Percentiles rank a stretch among this genome's conserved stretches.
Evolutionary conservation across 495 filamentous ascomycete genomes (phyloP).

Genomic region (Penicillium paxilli): DNA sequence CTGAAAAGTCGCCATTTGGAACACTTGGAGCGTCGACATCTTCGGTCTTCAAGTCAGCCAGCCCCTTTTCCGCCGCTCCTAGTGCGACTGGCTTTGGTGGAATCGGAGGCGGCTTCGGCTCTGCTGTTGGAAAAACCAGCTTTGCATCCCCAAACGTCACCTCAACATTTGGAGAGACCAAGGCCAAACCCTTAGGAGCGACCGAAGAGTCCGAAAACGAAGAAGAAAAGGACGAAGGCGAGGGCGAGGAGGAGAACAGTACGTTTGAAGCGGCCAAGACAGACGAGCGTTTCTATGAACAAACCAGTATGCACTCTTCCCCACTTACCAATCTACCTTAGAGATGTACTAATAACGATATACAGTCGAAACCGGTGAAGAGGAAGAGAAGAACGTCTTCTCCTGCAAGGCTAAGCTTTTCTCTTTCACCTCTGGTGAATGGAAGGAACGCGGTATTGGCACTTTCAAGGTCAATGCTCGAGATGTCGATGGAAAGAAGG

Average conservation of each 20-base stretch:
- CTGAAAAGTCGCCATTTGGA: slow-evolving; percentile 59
- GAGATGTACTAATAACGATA: not conserved
- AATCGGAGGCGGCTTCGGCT: slow-evolving; percentile 50
- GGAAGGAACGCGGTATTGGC: slow-evolving; percentile 85
- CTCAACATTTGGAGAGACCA: slow-evolving; percentile 51
- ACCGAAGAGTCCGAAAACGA: slow-evolving; percentile 62
- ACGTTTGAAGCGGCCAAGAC: slow-evolving; percentile 52
- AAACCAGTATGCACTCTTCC: slow-evolving; percentile 57
- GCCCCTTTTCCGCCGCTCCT: slow-evolving; percentile 12
- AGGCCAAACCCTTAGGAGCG: slow-evolving; percentile 72
- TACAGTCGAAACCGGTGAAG: slow-evolving; percentile 71
- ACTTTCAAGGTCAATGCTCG: slow-evolving; percentile 78
- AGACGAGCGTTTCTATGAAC: slow-evolving; percentile 68
- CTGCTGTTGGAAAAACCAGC: slow-evolving; percentile 54
- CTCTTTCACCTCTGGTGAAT: slow-evolving; percentile 67
- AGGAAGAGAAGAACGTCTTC: slow-evolving; percentile 60
- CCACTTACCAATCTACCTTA: not conserved
- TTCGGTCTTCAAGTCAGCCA: slow-evolving; percentile 41
- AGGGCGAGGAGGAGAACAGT: slow-evolving; percentile 42
- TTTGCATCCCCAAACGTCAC: slow-evolving; percentile 67
- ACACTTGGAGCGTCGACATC: slow-evolving; percentile 40
- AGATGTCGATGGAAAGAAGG: slow-evolving; percentile 48
- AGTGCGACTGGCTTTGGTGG: slow-evolving; percentile 35
- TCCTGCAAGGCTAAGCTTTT: slow-evolving; percentile 76
- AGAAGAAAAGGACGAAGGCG: slow-evolving; percentile 47